Base-by-base conservation (phyloP, 495 filamentous ascomycete genomes). In the Xylaria acuta region DNA sequence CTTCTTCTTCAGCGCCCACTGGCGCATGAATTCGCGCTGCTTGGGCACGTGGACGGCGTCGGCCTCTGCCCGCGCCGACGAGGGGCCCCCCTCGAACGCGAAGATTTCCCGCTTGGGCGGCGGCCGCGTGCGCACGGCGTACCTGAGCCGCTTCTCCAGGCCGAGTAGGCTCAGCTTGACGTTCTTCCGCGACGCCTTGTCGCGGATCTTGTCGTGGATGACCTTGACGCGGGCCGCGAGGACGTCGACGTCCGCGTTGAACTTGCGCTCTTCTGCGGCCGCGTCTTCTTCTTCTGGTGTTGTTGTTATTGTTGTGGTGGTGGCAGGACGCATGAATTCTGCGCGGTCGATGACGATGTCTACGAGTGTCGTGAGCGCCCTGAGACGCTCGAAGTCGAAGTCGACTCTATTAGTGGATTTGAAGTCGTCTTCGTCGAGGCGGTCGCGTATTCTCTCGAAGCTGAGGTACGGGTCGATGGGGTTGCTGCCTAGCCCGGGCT, bases 281-380 rank as follows among this genome's bases (percentile, higher is more conserved):
- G 82, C 78, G 27, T 72, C 79, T 71, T 60, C 68, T 41, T 2
- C 76, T 72, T 7, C 66, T 30, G 22, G 54, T 51, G 16, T 62
- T 43, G 59, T 51, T 3, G 59, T 41, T 9, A 41, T 41, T 1
- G 64, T 36, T 45, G 34, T 36, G 16, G 27, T 14, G 53, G 5
- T 58, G 30, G 32, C 20, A 27, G 51, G 64, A 56, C 69, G 79
- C 18, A 78, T 63, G 38, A 79, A 78, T 22, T 74, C 69, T 18
- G 90, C 91, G 47, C 89, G 87, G 75, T 92, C 93, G 36, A 97
- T 85, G 34, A 87, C 91, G 27, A 94, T 87, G 76, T 94, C 90
- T 7, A 98, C 85, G 64, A 97, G 85, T 18, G 84, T 82, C 2
- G 90, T 83, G 20, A 90, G 83, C 1, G 92, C 88, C 0, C 84